phyloP scores from a whole-genome alignment of 495 filamentous ascomycete genomes.

The Trichodelitschia bisporula region DNA sequence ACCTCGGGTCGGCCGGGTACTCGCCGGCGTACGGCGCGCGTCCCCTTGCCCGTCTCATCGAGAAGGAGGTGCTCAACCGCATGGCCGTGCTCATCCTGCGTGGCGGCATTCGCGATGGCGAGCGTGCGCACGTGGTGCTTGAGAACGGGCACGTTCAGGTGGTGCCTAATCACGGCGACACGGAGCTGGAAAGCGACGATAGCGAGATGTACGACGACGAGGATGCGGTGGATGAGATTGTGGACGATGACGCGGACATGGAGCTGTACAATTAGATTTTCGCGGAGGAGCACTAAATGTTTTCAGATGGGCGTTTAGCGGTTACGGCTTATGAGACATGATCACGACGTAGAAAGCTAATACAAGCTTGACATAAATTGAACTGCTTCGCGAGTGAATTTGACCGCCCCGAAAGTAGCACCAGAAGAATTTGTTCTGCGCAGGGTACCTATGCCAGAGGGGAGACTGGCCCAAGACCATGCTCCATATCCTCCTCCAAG shows the following conservation, averaged over 20 bases:
- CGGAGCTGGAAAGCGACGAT: slow-evolving; percentile 23
- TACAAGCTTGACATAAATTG: too few relatives aligned
- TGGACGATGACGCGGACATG: slow-evolving; percentile 26
- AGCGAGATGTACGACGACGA: slow-evolving; percentile 35
- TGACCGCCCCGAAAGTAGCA: too few relatives aligned
- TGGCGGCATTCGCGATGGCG: slow-evolving; percentile 63
- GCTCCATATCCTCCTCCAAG: too few relatives aligned
- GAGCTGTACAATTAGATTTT: slow-evolving; percentile 19
- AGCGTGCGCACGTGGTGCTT: slow-evolving; percentile 53
- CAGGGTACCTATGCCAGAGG: too few relatives aligned
- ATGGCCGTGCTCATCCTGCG: slow-evolving; percentile 74
- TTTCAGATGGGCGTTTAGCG: too few relatives aligned
- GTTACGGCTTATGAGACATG: too few relatives aligned
- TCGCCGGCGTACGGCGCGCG: slow-evolving; percentile 84
- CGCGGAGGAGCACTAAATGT: too few relatives aligned
- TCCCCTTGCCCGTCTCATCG: slow-evolving; percentile 68
- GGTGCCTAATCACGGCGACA: slow-evolving; percentile 54
- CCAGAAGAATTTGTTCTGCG: too few relatives aligned
- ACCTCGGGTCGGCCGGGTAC: slow-evolving; percentile 71
- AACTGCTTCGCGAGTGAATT: too few relatives aligned
- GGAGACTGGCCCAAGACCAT: too few relatives aligned
- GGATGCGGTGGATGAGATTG: slow-evolving; percentile 42
- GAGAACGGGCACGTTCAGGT: slow-evolving; percentile 54
- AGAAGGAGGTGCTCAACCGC: slow-evolving; percentile 86
- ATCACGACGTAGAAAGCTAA: too few relatives aligned